Base-by-base conservation (phyloP, 495 filamentous ascomycete genomes). In the Penicillium canariense region DNA sequence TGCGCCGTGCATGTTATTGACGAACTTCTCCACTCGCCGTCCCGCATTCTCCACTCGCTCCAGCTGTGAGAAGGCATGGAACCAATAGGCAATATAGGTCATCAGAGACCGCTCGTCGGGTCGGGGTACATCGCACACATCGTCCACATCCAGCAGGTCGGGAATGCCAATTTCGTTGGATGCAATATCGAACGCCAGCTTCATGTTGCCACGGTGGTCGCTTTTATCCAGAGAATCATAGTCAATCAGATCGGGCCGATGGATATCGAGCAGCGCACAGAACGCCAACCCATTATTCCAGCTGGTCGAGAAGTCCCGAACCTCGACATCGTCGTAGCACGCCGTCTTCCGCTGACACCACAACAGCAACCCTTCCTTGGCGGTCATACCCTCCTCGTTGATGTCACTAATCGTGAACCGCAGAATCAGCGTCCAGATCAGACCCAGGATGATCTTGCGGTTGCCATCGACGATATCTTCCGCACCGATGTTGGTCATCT, bases 31-130 rank as follows among this genome's bases (percentile, higher is more conserved):
- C 2, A 98, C 94, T 53, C 94, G 83, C 50, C 94, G 82, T 2
- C 94, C 94, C 2, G 95, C 95, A 67, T 97, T 98, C 67, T 98
- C 94, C 11, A 98, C 95, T 57, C 91, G 82, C 71, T 98, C 94
- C 83, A 98, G 89, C 65, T 97, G 91, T 20, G 92, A 96, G 65
- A 98, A 98, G 53, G 94, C 95, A 63, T 98, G 94, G 80, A 97
- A 98, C 94, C 95, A 98, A 71, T 97, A 97, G 54, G 94, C 94
- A 59, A 98, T 97, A 66, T 98, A 98, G 5, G 94, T 98, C 93
- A 98, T 97, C 67, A 98, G 79, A 60, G 88, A 93, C 53, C 91
- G 87, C 70, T 98, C 94, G 62, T 98, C 94, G 11, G 94, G 94
- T 70, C 89, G 93, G 10, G 90, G 84, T 12, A 98, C 94, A 68